A percentile compares a stretch with the other conserved stretches of the same genome.
phyloP scores from a whole-genome alignment of 768 basidiomycete species.

The Gyrodon lividus region DNA sequence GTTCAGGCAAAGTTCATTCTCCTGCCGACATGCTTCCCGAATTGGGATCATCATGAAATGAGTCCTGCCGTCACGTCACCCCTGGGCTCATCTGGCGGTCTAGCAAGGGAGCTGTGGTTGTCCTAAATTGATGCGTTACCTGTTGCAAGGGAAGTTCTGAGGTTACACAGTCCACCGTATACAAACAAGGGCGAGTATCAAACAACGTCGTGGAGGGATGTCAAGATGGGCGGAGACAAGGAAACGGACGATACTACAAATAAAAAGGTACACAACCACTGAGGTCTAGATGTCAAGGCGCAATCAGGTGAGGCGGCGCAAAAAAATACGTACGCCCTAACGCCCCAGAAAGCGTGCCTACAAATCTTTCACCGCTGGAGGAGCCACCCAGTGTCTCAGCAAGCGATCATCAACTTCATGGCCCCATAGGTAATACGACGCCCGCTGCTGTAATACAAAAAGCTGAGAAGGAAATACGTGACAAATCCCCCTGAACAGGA shows the following conservation, averaged over 20 bases:
- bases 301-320: background rate
- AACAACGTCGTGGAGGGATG: background rate
- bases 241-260: background rate
- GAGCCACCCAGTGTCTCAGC: constrained; percentile 23
- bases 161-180: too few species aligned
- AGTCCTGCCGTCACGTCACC: too few species aligned
- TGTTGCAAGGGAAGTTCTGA: too few species aligned
- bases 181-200: too few species aligned
- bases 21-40: too few species aligned
- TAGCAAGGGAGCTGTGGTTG: too few species aligned
- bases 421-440: constrained; percentile 65
- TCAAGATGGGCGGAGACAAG: background rate
- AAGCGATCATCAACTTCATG: constrained; percentile 36
- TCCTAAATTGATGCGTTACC: too few species aligned
- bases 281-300: background rate
- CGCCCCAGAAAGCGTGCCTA: constrained; percentile 6
- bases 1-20: too few species aligned
- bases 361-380: constrained; percentile 26
- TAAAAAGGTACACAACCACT: background rate
- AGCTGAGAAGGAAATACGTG: constrained; percentile 62
- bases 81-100: too few species aligned
- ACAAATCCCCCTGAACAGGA: constrained; percentile 51
- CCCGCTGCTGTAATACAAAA: constrained; percentile 48
- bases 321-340: background rate
- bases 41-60: too few species aligned